Percentiles rank a stretch among this genome's conserved stretches.
These are phyloP conservation scores for Flagelloscypha sp. DNA, from an alignment of 768 basidiomycete genomes.

Conservation along the genomic window DNA sequence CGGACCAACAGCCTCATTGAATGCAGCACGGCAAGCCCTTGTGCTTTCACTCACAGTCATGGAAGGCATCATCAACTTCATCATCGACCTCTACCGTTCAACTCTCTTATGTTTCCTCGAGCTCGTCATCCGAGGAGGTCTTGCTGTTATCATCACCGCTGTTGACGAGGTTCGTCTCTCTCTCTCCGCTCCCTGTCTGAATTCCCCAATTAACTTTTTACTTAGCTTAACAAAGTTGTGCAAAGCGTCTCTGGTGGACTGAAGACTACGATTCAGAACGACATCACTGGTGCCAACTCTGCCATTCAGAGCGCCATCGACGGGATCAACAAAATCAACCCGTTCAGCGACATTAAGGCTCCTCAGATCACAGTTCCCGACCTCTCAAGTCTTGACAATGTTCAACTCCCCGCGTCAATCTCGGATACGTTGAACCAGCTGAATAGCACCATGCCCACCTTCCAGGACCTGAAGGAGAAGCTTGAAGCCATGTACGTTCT, in stretches of 20 bases:
- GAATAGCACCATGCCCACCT: conserved; percentile 73
- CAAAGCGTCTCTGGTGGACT: conserved; percentile 48
- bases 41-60: conserved; percentile 71
- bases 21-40: conserved; percentile 67
- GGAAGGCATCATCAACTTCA: conserved; percentile 85
- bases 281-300: conserved; percentile 60
- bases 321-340: conserved; percentile 69
- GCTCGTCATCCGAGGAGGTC: conserved; percentile 72
- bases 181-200: not conserved
- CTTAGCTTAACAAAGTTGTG: conserved; percentile 66
- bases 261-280: conserved; percentile 64
- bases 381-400: conserved; percentile 64
- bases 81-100: conserved; percentile 87
- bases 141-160: conserved; percentile 73
- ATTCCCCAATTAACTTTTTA: conserved; percentile 9
- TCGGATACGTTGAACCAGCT: conserved; percentile 64
- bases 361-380: conserved; percentile 73
- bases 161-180: conserved; percentile 62
- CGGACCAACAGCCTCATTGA: too few relatives aligned
- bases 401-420: conserved; percentile 74
- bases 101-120: conserved; percentile 92
- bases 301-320: conserved; percentile 56
- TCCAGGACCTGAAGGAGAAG: conserved; percentile 63
- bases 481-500: conserved; percentile 53
- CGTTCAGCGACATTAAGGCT: conserved; percentile 56